phyloP scores from a whole-genome alignment of 371 early-diverging fungal genomes.

The Nosema granulosis region DNA sequence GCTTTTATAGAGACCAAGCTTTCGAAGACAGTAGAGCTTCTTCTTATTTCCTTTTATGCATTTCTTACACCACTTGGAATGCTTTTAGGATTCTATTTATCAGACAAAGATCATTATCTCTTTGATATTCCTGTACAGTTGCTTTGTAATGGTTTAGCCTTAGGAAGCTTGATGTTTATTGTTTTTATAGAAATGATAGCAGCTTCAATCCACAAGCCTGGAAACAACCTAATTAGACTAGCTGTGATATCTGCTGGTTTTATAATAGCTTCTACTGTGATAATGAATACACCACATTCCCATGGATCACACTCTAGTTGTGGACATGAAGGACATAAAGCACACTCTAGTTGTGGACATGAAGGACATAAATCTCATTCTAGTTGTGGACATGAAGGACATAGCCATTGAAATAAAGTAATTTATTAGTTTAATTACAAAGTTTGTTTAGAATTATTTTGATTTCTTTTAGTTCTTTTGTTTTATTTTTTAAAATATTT shows the following conservation, averaged over 20 bases:
- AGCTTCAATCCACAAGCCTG: slow-evolving; percentile 49
- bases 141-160: slow-evolving; percentile 57
- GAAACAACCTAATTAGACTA: slow-evolving; percentile 31
- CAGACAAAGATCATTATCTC: background rate
- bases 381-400: too few relatives aligned
- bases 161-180: slow-evolving; percentile 65
- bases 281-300: slow-evolving; percentile 17
- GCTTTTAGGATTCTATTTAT: slow-evolving; percentile 24
- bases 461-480: too few relatives aligned
- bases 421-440: too few relatives aligned
- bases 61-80: slow-evolving; percentile 66
- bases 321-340: too few relatives aligned
- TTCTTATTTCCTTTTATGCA: slow-evolving; percentile 61
- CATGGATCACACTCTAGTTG: too few relatives aligned
- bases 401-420: too few relatives aligned
- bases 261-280: slow-evolving; percentile 33
- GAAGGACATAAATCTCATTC: too few relatives aligned
- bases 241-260: slow-evolving; percentile 44
- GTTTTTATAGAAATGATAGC: slow-evolving; percentile 67
- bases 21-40: slow-evolving; percentile 7
- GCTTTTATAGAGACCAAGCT: slow-evolving; percentile 58
- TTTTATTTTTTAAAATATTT: slow-evolving; percentile 16
- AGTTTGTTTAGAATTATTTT: too few relatives aligned
- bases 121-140: slow-evolving; percentile 9
- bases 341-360: too few relatives aligned